Conservation (phyloP, 1,139 yeast genomes). For the Nakaseomyces glabratus region DNA sequence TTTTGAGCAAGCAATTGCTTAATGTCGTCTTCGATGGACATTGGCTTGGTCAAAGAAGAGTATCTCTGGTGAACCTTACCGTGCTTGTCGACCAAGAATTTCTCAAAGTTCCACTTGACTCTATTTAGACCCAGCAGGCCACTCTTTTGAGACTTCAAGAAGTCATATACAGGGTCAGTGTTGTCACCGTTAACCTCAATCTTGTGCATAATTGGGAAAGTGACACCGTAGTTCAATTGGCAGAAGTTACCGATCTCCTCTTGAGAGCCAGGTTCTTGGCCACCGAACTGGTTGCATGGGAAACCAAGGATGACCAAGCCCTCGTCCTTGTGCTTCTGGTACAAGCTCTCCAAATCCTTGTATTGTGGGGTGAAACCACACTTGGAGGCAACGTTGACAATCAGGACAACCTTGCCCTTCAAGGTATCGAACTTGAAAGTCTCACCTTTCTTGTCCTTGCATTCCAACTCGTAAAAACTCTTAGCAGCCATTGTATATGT, state of each 20-base stretch:
- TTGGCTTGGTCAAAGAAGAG: constrained; percentile 62
- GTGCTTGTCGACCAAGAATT: constrained; percentile 62
- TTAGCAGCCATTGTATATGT: constrained; percentile 2
- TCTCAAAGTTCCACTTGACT: constrained; percentile 92
- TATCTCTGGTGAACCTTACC: constrained; percentile 71
- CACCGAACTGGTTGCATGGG: constrained; percentile 88
- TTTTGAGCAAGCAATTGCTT: constrained; percentile 34
- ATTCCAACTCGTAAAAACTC: constrained; percentile 50
- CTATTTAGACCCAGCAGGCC: constrained; percentile 73
- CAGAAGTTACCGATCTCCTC: constrained; percentile 59
- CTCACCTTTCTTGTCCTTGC: constrained; percentile 49
- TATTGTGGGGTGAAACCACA: constrained; percentile 87
- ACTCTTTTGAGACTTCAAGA: constrained; percentile 48
- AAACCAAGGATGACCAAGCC: constrained; percentile 80
- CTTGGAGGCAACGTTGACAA: constrained; percentile 89
- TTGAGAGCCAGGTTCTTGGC: constrained; percentile 75
- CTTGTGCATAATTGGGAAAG: constrained; percentile 83
- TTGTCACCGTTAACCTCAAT: constrained; percentile 80
- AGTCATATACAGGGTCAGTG: constrained; percentile 74
- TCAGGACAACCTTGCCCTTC: constrained; percentile 81
- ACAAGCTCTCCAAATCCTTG: constrained; percentile 70
- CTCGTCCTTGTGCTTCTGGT: constrained; percentile 65
- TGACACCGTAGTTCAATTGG: constrained; percentile 62
- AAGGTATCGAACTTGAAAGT: constrained; percentile 59
- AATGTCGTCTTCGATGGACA: constrained; percentile 42